These are phyloP conservation scores for Neonectria ditissima DNA, from an alignment of 2,329 filamentous ascomycete species.

Conservation along the genomic window DNA sequence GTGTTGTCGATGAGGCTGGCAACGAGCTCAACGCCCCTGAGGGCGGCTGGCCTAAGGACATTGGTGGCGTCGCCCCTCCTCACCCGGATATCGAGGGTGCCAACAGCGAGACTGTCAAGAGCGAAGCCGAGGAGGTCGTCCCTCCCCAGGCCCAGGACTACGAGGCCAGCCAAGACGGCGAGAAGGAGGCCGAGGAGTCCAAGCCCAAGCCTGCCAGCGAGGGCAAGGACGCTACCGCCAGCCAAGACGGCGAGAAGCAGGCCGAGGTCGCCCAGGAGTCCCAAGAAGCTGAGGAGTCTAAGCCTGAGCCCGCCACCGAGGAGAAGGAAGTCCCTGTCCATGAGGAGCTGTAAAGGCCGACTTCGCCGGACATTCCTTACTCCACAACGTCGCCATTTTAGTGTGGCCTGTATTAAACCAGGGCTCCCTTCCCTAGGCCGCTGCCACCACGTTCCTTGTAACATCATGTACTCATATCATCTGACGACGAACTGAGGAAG, in stretches of 20 bases:
- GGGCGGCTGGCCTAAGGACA: slow-evolving; percentile 54
- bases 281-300: slow-evolving; percentile 63
- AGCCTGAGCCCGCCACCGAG: slow-evolving; percentile 73
- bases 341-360: slow-evolving; percentile 23
- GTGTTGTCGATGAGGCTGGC: slow-evolving; percentile 82
- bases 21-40: slow-evolving; percentile 73
- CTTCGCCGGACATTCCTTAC: background rate
- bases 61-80: slow-evolving; percentile 64
- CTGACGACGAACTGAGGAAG: slow-evolving; percentile 41
- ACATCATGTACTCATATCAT: slow-evolving; percentile 44
- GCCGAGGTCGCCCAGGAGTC: no score
- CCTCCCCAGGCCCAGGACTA: slow-evolving; percentile 56
- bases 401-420: slow-evolving; percentile 8
- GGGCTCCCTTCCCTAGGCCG: background rate
- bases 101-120: slow-evolving; percentile 67
- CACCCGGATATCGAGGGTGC: slow-evolving; percentile 72
- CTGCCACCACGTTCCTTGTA: slow-evolving; percentile 32
- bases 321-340: slow-evolving; percentile 62
- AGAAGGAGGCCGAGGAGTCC: slow-evolving; percentile 67
- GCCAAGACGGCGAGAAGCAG: no score
- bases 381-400: slow-evolving; percentile 2
- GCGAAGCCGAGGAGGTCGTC: slow-evolving; percentile 50
- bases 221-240: slow-evolving; percentile 60
- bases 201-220: slow-evolving; percentile 73
- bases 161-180: slow-evolving; percentile 67